Conservation (phyloP, 495 filamentous ascomycete genomes). For the Amphirosellinia nigrospora region DNA sequence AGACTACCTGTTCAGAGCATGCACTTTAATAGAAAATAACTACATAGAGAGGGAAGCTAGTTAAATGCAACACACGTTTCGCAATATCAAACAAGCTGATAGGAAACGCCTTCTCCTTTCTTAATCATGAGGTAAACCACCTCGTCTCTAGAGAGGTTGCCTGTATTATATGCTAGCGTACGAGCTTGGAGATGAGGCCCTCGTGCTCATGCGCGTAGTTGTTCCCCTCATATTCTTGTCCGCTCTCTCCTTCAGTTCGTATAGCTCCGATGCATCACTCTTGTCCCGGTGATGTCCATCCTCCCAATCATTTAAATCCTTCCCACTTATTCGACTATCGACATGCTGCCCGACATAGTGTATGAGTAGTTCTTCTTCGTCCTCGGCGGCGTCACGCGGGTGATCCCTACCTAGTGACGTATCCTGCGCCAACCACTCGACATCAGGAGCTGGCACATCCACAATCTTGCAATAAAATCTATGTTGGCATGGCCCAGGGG, state of each 20-base stretch:
- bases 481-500: slow-evolving; percentile 39
- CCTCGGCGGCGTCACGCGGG: slow-evolving; percentile 38
- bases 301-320: slow-evolving; percentile 46
- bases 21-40: neutral
- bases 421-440: slow-evolving; percentile 1
- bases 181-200: slow-evolving; percentile 52
- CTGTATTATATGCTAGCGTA: slow-evolving; percentile 44
- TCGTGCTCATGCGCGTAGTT: slow-evolving; percentile 7
- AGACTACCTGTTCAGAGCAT: neutral
- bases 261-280: slow-evolving; percentile 47
- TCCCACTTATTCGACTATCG: slow-evolving; percentile 34
- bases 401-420: slow-evolving; percentile 23
- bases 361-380: slow-evolving; percentile 27
- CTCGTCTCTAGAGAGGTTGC: slow-evolving; percentile 43
- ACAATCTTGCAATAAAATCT: slow-evolving; percentile 24
- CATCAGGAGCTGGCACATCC: neutral
- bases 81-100: neutral
- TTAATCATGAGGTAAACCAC: slow-evolving; percentile 55
- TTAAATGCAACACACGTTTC: neutral
- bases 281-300: slow-evolving; percentile 30
- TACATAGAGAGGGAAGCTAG: slow-evolving; percentile 6
- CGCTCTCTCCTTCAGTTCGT: slow-evolving; percentile 45
- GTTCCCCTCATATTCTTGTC: slow-evolving; percentile 34
- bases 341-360: neutral
- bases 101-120: slow-evolving; percentile 40